Evolutionary conservation across 139 green algal species (phyloP).

Genomic region (Ettlia oleoabundans): DNA sequence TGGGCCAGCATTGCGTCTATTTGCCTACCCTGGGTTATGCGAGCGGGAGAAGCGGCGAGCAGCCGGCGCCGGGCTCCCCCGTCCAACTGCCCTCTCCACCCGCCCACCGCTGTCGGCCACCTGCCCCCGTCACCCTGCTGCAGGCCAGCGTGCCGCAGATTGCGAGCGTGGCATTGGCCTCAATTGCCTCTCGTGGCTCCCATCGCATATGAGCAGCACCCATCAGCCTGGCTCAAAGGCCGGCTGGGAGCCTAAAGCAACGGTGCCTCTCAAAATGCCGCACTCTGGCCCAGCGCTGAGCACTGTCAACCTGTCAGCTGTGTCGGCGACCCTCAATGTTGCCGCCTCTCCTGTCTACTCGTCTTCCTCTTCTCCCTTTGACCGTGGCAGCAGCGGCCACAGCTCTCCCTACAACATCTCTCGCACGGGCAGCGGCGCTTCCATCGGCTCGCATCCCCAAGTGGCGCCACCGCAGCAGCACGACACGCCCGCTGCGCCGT

Average conservation of each 20-base stretch:
- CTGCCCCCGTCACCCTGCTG: no score
- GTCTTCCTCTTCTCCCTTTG: constrained; percentile 6
- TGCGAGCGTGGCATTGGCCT: not conserved
- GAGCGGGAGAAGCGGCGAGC: no score
- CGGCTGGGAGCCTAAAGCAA: not conserved
- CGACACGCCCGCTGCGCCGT: not conserved
- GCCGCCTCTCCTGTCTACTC: not conserved
- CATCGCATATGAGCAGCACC: not conserved
- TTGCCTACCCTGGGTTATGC: no score
- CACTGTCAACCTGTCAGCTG: constrained; percentile 21
- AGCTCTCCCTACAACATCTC: constrained; percentile 23
- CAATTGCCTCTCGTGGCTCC: not conserved
- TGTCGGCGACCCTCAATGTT: constrained; percentile 5
- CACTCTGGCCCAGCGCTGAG: not conserved
- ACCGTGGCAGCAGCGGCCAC: constrained; percentile 8
- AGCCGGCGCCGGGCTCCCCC: no score
- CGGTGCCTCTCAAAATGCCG: constrained; percentile 8
- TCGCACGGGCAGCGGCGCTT: constrained; percentile 24
- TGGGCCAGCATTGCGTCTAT: no score
- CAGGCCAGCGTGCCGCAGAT: not conserved
- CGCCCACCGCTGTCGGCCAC: no score
- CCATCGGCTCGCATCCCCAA: not conserved
- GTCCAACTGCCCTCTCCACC: no score
- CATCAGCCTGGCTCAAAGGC: not conserved
- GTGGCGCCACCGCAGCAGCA: not conserved